Evolutionary conservation across 2,329 filamentous ascomycete genomes (phyloP).

Genomic region (Lecanicillium sp.): DNA sequence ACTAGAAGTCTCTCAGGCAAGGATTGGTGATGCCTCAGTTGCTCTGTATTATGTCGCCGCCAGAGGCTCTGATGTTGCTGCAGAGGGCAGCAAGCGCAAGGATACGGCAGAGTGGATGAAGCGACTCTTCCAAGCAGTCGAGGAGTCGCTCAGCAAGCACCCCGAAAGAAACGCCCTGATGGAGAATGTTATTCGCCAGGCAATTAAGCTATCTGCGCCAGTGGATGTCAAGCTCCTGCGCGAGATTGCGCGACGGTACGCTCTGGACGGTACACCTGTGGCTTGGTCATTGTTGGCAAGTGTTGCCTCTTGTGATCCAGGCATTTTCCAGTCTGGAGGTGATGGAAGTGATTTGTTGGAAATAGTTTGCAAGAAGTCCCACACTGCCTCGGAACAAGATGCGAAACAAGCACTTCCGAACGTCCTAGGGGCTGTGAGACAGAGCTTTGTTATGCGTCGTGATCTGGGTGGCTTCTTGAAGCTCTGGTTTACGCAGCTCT

Average conservation of each 20-base stretch:
- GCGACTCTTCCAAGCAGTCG: constrained; percentile 24
- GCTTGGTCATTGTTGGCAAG: constrained; percentile 36
- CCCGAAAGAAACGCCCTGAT: constrained; percentile 20
- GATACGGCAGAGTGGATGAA: constrained; percentile 31
- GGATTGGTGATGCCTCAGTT: constrained; percentile 29
- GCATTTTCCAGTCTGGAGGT: constrained; percentile 34
- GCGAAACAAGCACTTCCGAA: constrained; percentile 18
- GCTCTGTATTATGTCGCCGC: constrained; percentile 38
- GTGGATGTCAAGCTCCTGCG: constrained; percentile 34
- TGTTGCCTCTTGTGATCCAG: constrained; percentile 37
- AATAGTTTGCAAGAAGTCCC: constrained; percentile 24
- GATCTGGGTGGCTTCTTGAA: constrained; percentile 38
- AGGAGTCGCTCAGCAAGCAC: constrained; percentile 16
- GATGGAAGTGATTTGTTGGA: constrained; percentile 32
- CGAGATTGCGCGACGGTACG: constrained; percentile 34
- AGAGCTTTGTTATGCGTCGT: constrained; percentile 35
- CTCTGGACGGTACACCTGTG: constrained; percentile 22
- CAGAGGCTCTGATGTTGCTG: constrained; percentile 15
- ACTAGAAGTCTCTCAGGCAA: constrained; percentile 28
- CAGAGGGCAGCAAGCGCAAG: constrained; percentile 22
- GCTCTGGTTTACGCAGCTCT: constrained; percentile 37
- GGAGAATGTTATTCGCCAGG: constrained; percentile 22
- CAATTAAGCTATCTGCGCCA: constrained; percentile 19
- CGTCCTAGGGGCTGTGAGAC: constrained; percentile 34
- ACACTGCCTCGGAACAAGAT: constrained; percentile 2